Base-by-base conservation (phyloP, 192 early-diverging fungal species). In the Powellomyces hirtus region DNA sequence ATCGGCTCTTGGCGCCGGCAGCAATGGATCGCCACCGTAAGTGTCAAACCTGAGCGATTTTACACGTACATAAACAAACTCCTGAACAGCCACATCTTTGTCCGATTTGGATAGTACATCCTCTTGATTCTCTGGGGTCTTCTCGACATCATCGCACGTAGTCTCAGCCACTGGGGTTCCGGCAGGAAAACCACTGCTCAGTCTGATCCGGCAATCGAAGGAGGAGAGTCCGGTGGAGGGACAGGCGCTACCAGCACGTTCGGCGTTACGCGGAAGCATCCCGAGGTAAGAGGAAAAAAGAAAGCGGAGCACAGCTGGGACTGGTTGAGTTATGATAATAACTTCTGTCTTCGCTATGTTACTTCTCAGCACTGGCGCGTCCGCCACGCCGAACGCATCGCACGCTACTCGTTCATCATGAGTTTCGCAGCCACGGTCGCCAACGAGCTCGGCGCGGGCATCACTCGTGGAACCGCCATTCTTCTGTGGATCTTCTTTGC, bases 401-500 rank as follows among this genome's bases (percentile, higher is more conserved):
- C 67, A 26, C 67, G 52, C 11, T 49, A 57, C 38, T 60, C 55
- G 20, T 69, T 69, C 67, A 20, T 69, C 56, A 59, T 69, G 57
- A 6, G 38, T 37, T 50, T 69, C 20, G 67, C 67, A 27, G 67
- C 67, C 37, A 50, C 67, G 8, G 34, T 50, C 40, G 26, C 33
- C 20, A 46, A 35, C 55, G 58, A 59, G 18, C 27, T 69, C 57
- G 67, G 67, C 8, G 22, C 24, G 10, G 67, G 67, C 11, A 44
- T 31, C 37, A 69, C 56, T 0, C 55, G 67, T 16, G 58, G 40
- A 0, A 7, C 31, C 11, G 6, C 37, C 20, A 44, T n/a, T 13
- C 67, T 69, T 35, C 13, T 69, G 16, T 69, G 67, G 67, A 40
- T 42, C 27, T 69, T 69, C 44, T 69, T 69, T 34, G 67, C 42